These are phyloP conservation scores for Vicia faba DNA, from an alignment of 306 rosid genomes.

Conservation along the genomic window DNA sequence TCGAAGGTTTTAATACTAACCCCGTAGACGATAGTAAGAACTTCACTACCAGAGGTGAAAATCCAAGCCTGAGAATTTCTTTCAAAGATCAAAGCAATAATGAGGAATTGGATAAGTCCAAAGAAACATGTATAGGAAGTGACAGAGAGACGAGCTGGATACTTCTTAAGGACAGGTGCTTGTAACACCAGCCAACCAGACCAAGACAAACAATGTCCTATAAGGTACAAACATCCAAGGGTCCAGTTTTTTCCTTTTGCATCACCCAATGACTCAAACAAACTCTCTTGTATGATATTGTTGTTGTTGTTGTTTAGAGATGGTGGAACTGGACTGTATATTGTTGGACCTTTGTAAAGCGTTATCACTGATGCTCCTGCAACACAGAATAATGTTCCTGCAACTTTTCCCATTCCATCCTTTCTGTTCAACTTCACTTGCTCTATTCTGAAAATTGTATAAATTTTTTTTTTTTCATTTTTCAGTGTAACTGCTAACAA, in stretches of 20 bases:
- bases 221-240: conserved; percentile 79
- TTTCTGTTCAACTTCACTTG: conserved; percentile 70
- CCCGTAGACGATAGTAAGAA: conserved; percentile 83
- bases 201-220: conserved; percentile 96
- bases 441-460: conserved; percentile 61
- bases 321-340: conserved; percentile 67
- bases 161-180: conserved; percentile 88
- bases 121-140: conserved; percentile 93
- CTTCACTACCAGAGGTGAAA: conserved; percentile 74
- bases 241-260: conserved; percentile 90
- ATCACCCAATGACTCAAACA: conserved; percentile 55
- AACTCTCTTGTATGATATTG: not conserved
- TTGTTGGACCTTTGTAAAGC: conserved; percentile 85
- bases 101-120: conserved; percentile 76
- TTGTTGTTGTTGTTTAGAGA: conserved; percentile 30
- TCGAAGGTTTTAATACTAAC: conserved; percentile 44
- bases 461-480: no score
- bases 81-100: conserved; percentile 66
- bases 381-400: conserved; percentile 70
- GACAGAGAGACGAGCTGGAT: conserved; percentile 96
- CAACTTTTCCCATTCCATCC: conserved; percentile 72
- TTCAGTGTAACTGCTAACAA: no score
- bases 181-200: conserved; percentile 95
- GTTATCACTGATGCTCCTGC: conserved; percentile 92
- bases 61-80: conserved; percentile 85